These are phyloP conservation scores for Rubroboletus pulcherrimus DNA, from an alignment of 768 basidiomycete genomes.

Conservation along the genomic window DNA sequence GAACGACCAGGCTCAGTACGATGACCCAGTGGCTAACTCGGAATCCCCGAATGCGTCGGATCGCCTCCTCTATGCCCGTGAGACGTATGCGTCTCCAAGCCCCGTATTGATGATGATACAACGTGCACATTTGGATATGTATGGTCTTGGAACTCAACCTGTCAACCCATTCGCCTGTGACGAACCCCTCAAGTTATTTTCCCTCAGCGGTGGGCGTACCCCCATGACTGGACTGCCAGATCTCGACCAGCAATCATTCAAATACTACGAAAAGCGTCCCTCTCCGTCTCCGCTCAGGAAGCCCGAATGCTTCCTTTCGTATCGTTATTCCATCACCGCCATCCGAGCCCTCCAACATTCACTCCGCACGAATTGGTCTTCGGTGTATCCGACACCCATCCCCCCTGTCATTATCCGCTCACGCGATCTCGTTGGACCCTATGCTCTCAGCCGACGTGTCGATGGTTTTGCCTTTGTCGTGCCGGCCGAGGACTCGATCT, in stretches of 20 bases:
- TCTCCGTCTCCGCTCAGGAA: neutral
- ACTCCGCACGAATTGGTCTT: constrained; percentile 3
- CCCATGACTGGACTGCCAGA: constrained; percentile 4
- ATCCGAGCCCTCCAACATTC: constrained; percentile 11
- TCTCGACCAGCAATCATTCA: neutral
- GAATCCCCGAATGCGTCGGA: neutral
- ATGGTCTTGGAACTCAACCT: neutral
- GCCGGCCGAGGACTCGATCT: constrained; percentile 14
- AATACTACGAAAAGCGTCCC: constrained; percentile 6
- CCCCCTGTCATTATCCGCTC: constrained; percentile 19
- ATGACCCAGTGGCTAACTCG: neutral
- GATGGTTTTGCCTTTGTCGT: constrained; percentile 7
- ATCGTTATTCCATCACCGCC: constrained; percentile 6
- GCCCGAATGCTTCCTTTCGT: neutral
- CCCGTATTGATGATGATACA: constrained; percentile 12
- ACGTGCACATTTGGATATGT: constrained; percentile 2
- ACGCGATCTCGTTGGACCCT: constrained; percentile 13
- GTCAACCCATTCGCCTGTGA: neutral
- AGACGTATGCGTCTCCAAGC: constrained; percentile 10
- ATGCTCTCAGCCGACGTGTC: neutral
- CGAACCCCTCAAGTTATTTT: constrained; percentile 3
- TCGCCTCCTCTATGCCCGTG: neutral
- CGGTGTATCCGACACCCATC: constrained; percentile 18
- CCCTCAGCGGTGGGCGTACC: neutral
- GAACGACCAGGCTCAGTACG: neutral